Percentiles rank a stretch among this genome's conserved stretches.
Evolutionary conservation across 805 yeast genomes (phyloP).

Genomic region (Metschnikowia shivogae): DNA sequence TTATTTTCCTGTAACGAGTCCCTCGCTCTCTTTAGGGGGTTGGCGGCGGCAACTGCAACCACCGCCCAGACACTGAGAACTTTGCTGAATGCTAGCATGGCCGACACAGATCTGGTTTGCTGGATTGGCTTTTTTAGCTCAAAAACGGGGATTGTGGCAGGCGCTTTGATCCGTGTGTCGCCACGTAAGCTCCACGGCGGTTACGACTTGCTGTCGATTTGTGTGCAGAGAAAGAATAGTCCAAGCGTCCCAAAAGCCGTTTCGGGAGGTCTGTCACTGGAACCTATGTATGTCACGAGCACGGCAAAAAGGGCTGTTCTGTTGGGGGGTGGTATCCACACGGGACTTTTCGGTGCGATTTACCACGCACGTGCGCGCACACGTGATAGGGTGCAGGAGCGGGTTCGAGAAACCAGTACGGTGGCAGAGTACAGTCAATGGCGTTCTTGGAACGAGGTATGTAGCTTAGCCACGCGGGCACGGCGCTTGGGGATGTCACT

Average conservation of each 20-base stretch:
- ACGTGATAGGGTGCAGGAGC: too few species aligned
- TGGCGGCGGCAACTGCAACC: constrained; percentile 8
- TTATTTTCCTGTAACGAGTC: constrained; percentile 4
- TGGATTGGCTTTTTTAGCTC: too few species aligned
- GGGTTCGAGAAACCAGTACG: too few species aligned
- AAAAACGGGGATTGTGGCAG: too few species aligned
- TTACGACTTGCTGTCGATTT: too few species aligned
- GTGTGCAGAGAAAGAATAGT: too few species aligned
- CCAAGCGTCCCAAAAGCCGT: neutral
- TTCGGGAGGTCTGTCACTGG: neutral
- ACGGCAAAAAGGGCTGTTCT: neutral
- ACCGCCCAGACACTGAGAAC: neutral
- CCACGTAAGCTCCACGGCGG: too few species aligned
- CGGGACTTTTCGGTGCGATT: constrained; percentile 1
- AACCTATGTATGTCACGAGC: neutral
- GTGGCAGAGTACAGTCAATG: too few species aligned
- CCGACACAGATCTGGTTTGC: too few species aligned
- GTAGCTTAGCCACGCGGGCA: neutral
- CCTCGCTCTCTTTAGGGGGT: constrained; percentile 14
- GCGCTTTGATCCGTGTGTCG: too few species aligned
- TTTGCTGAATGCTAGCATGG: neutral
- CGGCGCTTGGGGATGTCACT: neutral
- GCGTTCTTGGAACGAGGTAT: too few species aligned
- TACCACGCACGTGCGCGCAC: too few species aligned
- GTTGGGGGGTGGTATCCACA: neutral